Base-by-base conservation (phyloP, 2,329 filamentous ascomycete species). In the Lasiodiplodia citricola region DNA sequence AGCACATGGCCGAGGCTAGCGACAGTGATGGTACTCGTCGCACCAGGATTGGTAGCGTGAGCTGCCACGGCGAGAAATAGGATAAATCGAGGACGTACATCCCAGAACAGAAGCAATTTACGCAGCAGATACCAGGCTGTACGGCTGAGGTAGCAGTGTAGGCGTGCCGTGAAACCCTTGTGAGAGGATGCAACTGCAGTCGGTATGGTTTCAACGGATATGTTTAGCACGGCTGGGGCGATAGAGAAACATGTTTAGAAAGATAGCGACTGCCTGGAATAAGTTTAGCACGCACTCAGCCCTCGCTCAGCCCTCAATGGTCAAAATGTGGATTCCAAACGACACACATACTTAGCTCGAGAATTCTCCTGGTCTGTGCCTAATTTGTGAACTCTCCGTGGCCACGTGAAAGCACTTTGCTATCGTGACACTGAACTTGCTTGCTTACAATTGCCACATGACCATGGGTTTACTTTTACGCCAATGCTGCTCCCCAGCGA, bases 31-130 rank as follows among this genome's bases (percentile, higher is more conserved):
- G 57, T 60, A 18, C 57, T 60, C 2, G 57, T 60, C 14, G 38
- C 21, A 25, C 16, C 7, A 60, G 38, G 18, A 60, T 60, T 8
- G 56, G 56, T 21, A 60, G 56, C 14, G 56, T 60, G 56, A 60
- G 56, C 14, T 47, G 57, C 21, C 38, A 60, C 0, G 38, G 47
- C 25, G 57, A 38, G 57, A 60, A 47, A 47, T 60, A 60, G 23
- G 57, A 14, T 60, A 31, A 1, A 60, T 44, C 13, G 57, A 60
- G 14, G 57, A 60, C 8, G 57, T n/a, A 18, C 47, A n/a, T 7
- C 38, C 57, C 21, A 60, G 6, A 16, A 38, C 35, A 28, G 57
- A 8, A 13, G 37, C 23, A 3, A 37, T 60, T 2, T 38, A 21
- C 10, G 47, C 13, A 21, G 31, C 13, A 18, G 23, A 44, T 47